phyloP scores from a whole-genome alignment of 1,139 yeast species.

The Suhomyces wounanorum region DNA sequence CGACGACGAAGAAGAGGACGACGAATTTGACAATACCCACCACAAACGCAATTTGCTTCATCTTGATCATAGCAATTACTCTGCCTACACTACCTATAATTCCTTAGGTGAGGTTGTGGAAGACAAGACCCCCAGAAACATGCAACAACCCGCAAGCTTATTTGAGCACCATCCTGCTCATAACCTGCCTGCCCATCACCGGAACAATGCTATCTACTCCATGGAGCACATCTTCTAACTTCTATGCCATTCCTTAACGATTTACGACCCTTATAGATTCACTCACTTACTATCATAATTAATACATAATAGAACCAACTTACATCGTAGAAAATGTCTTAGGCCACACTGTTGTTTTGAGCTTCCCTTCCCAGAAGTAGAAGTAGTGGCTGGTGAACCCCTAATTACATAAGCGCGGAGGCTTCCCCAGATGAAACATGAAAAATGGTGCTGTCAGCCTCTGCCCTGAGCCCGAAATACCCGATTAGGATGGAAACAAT shows the following conservation, averaged over 20 bases:
- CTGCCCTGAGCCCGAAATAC: neutral
- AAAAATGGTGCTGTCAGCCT: neutral
- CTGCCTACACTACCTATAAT: neutral
- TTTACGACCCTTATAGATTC: conserved; percentile 5
- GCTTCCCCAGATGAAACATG: neutral
- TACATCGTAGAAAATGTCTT: no score
- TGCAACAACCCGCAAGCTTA: conserved; percentile 5
- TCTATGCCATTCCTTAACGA: neutral
- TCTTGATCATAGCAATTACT: neutral
- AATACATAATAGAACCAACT: conserved; percentile 2
- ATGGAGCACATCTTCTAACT: conserved; percentile 25
- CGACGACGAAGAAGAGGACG: conserved; percentile 30
- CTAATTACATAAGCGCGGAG: neutral
- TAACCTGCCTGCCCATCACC: conserved; percentile 19
- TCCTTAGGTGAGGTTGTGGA: conserved; percentile 1
- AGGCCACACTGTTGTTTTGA: no score
- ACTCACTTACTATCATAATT: neutral
- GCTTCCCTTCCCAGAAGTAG: neutral
- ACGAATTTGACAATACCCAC: conserved; percentile 4
- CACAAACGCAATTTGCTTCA: neutral
- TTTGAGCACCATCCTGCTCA: conserved; percentile 9
- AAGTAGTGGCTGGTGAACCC: neutral
- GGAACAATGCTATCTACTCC: conserved; percentile 26
- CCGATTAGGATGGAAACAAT: neutral
- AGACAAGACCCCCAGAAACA: conserved; percentile 5